These are phyloP conservation scores for Aspergillus persii DNA, from an alignment of 2,329 filamentous ascomycete species.

Conservation along the genomic window DNA sequence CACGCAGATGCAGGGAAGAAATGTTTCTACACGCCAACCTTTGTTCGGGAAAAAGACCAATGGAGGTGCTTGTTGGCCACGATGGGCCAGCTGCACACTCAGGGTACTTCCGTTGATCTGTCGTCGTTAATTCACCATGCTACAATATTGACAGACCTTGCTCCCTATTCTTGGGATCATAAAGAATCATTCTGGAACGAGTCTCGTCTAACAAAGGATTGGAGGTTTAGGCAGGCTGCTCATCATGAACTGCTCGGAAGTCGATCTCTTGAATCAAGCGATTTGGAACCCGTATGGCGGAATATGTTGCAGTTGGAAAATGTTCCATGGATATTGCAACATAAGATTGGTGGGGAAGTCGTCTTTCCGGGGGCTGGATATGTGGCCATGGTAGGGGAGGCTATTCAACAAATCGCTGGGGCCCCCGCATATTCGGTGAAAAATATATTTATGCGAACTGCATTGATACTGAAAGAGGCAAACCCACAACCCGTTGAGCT, in stretches of 20 bases:
- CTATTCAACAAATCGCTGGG: constrained; percentile 14
- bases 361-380: constrained; percentile 27
- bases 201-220: constrained; percentile 10
- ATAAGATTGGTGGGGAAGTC: constrained; percentile 20
- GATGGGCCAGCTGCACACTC: constrained; percentile 14
- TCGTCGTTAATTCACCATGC: background rate
- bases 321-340: constrained; percentile 31
- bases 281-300: constrained; percentile 25
- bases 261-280: constrained; percentile 22
- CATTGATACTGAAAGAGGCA: constrained; percentile 8
- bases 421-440: constrained; percentile 12
- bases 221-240: constrained; percentile 22
- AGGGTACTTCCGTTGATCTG: background rate
- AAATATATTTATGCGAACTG: constrained; percentile 11
- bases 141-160: constrained; percentile 16
- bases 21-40: constrained; percentile 6
- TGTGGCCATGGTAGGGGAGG: constrained; percentile 26
- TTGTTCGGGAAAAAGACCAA: constrained; percentile 6
- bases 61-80: constrained; percentile 19
- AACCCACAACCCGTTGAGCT: constrained; percentile 9
- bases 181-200: constrained; percentile 23
- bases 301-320: constrained; percentile 25
- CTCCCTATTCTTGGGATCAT: constrained; percentile 25
- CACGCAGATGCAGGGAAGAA: background rate
- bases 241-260: constrained; percentile 30